phyloP scores from a whole-genome alignment of 768 basidiomycete species.

The Suillus discolor region DNA sequence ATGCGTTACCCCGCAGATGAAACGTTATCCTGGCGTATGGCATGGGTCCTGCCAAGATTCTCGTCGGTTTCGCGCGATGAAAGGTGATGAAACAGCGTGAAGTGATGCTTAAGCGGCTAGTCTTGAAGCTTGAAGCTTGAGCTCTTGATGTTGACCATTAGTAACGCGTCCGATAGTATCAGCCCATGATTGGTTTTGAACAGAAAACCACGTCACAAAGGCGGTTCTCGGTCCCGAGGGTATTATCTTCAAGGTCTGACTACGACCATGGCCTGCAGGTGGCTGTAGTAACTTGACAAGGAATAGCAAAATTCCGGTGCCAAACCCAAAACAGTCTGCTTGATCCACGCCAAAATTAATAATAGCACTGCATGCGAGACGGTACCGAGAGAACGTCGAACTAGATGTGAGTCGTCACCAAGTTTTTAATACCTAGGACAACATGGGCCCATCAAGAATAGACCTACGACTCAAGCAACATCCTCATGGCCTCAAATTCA shows the following conservation, averaged over 20 bases:
- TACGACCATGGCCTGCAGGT: too few relatives aligned
- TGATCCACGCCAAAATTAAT: too few relatives aligned
- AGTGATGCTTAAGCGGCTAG: too few relatives aligned
- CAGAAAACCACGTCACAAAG: too few relatives aligned
- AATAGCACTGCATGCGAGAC: neutral
- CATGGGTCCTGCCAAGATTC: neutral
- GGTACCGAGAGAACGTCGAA: neutral
- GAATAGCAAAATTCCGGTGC: too few relatives aligned
- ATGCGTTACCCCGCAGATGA: neutral
- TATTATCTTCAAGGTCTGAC: too few relatives aligned
- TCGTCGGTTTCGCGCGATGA: neutral
- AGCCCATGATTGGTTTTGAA: too few relatives aligned
- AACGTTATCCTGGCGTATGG: neutral
- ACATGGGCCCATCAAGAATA: neutral
- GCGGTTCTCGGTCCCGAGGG: too few relatives aligned
- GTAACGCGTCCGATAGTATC: neutral
- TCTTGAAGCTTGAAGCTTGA: too few relatives aligned
- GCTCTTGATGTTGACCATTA: neutral
- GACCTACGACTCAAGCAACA: neutral
- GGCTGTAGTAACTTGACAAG: too few relatives aligned
- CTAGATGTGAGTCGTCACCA: constrained; percentile 4
- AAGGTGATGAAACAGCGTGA: neutral
- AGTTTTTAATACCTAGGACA: neutral
- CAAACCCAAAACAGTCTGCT: too few relatives aligned
- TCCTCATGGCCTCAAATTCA: constrained; percentile 1